Percentiles rank a stretch among this genome's conserved stretches.
Evolutionary conservation across 371 early-diverging fungal genomes (phyloP).

Genomic region (Mortierella sp.): DNA sequence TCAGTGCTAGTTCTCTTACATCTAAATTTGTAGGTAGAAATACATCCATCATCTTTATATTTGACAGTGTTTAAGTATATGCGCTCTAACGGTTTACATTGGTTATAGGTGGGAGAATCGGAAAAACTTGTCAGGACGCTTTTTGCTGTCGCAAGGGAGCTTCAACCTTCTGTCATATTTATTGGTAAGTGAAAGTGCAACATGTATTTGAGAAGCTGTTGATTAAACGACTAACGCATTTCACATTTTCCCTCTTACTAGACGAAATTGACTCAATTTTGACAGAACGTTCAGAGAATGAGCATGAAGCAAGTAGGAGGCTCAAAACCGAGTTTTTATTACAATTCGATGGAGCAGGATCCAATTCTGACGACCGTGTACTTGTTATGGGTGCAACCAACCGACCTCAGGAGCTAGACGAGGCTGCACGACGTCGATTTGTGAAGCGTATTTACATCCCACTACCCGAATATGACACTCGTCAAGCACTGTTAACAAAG

Average conservation of each 20-base stretch:
- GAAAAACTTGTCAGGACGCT: conserved; percentile 77
- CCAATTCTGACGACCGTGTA: conserved; percentile 63
- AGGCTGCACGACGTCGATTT: conserved; percentile 83
- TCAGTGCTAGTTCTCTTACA: conserved; percentile 84
- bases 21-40: conserved; percentile 73
- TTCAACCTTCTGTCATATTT: conserved; percentile 79
- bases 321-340: conserved; percentile 90
- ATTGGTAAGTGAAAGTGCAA: conserved; percentile 58
- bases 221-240: neutral
- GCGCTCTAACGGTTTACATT: neutral
- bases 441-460: conserved; percentile 81
- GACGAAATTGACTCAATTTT: conserved; percentile 81
- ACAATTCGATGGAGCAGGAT: conserved; percentile 79
- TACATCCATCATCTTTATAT: neutral
- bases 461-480: conserved; percentile 75
- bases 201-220: neutral
- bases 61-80: neutral
- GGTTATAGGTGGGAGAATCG: conserved; percentile 67
- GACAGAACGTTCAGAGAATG: conserved; percentile 77
- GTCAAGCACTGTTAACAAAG: conserved; percentile 65
- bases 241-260: conserved; percentile 22
- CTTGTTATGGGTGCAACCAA: conserved; percentile 78
- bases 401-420: conserved; percentile 81
- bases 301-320: conserved; percentile 82
- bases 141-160: conserved; percentile 73